A percentile compares a stretch with the other conserved stretches of the same genome.
phyloP scores from a whole-genome alignment of 148 eudicot genomes.

The Tetragonia tetragonoides region DNA sequence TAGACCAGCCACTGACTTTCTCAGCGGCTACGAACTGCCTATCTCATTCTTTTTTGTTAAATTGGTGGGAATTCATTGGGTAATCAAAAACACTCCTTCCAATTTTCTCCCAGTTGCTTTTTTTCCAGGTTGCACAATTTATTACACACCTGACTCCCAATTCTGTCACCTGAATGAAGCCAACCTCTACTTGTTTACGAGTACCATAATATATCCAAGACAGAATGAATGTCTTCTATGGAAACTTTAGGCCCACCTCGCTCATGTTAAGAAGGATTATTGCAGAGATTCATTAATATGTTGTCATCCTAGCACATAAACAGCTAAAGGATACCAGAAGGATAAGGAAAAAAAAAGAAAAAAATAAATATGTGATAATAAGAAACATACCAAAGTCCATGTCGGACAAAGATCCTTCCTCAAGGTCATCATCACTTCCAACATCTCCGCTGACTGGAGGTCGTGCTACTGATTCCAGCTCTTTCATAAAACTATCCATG shows the following conservation, averaged over 20 bases:
- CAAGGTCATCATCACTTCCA: constrained; percentile 46
- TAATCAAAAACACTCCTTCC: no score
- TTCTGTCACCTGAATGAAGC: background rate
- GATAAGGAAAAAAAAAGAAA: background rate
- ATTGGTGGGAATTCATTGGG: no score
- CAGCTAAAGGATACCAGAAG: background rate
- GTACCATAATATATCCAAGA: background rate
- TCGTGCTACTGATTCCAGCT: constrained; percentile 64
- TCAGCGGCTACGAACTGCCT: no score
- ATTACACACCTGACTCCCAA: background rate
- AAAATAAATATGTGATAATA: background rate
- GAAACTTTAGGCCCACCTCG: background rate
- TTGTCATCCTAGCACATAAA: background rate
- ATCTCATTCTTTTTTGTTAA: no score
- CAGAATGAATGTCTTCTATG: background rate
- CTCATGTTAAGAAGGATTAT: background rate
- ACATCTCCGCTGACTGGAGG: constrained; percentile 34
- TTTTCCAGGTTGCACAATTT: background rate
- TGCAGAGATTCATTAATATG: background rate
- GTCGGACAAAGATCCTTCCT: constrained; percentile 73
- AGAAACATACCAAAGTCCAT: constrained; percentile 77
- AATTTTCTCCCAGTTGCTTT: no score
- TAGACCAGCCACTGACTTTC: no score
- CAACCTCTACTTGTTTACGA: background rate
- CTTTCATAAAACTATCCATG: constrained; percentile 78